phyloP scores from a whole-genome alignment of 2,329 filamentous ascomycete genomes.

The Cytospora mali region DNA sequence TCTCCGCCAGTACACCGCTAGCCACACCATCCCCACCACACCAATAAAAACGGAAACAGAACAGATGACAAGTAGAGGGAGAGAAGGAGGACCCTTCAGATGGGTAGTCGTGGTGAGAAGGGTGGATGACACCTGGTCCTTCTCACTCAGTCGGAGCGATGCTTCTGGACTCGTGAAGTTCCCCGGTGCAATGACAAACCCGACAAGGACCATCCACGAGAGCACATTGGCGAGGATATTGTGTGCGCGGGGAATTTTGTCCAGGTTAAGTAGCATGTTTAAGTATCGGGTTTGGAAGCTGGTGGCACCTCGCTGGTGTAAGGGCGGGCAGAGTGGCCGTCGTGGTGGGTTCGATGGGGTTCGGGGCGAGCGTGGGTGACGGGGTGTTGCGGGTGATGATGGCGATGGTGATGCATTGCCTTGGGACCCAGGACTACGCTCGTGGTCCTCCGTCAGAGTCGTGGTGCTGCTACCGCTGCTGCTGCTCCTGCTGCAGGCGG shows the following conservation, averaged over 20 bases:
- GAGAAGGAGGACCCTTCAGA: slow-evolving; percentile 19
- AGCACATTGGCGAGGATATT: slow-evolving; percentile 50
- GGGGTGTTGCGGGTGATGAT: slow-evolving; percentile 5
- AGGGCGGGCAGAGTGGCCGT: background rate
- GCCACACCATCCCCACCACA: slow-evolving; percentile 42
- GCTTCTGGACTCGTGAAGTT: slow-evolving; percentile 47
- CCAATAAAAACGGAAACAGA: slow-evolving; percentile 47
- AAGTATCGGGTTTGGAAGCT: slow-evolving; percentile 41
- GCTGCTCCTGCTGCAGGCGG: slow-evolving; percentile 16
- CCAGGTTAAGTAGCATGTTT: slow-evolving; percentile 51
- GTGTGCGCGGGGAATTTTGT: slow-evolving; percentile 48
- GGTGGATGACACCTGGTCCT: slow-evolving; percentile 5
- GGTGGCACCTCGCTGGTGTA: slow-evolving; percentile 20
- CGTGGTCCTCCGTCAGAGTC: slow-evolving; percentile 11
- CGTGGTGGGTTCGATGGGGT: background rate
- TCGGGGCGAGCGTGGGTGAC: slow-evolving; percentile 4
- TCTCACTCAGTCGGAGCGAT: slow-evolving; percentile 7
- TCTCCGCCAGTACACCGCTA: slow-evolving; percentile 47
- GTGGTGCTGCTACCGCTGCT: slow-evolving; percentile 19
- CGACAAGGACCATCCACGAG: slow-evolving; percentile 53
- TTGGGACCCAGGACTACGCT: background rate
- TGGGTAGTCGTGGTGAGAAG: slow-evolving; percentile 14
- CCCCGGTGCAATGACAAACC: slow-evolving; percentile 55
- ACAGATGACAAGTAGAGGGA: slow-evolving; percentile 46
- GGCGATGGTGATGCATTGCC: background rate